These are phyloP conservation scores for Pyrenula aspistea DNA, from an alignment of 495 filamentous ascomycete species.

Conservation along the genomic window DNA sequence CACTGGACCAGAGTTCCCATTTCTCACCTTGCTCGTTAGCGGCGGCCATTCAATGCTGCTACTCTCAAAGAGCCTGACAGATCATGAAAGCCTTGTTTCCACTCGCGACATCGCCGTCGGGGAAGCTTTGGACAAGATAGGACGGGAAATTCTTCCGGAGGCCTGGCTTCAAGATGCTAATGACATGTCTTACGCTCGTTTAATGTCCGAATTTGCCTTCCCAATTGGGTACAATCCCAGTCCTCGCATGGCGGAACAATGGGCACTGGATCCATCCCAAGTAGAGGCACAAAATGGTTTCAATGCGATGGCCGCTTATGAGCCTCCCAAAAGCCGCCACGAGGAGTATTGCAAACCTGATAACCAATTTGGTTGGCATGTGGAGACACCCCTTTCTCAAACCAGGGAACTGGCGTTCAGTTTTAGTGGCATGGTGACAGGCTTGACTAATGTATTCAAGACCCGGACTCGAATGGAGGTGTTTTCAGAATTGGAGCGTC, in stretches of 20 bases:
- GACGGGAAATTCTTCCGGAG: constrained; percentile 56
- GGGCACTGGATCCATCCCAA: constrained; percentile 1
- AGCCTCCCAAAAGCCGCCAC: constrained; percentile 35
- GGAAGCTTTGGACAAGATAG: constrained; percentile 74
- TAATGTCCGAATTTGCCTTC: constrained; percentile 63
- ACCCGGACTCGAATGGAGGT: constrained; percentile 9
- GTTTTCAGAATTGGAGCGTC: constrained; percentile 36
- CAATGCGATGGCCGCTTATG: constrained; percentile 39
- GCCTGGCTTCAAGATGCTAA: constrained; percentile 25
- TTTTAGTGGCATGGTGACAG: constrained; percentile 51
- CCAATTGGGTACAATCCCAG: constrained; percentile 11
- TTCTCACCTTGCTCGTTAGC: constrained; percentile 79
- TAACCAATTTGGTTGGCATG: constrained; percentile 40
- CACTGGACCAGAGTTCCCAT: constrained; percentile 51
- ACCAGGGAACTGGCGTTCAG: constrained; percentile 43
- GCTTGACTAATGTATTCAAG: constrained; percentile 33
- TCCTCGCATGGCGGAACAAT: constrained; percentile 1
- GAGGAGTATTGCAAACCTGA: constrained; percentile 34
- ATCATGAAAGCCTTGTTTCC: constrained; percentile 60
- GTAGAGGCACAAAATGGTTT: constrained; percentile 53
- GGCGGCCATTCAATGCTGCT: constrained; percentile 87
- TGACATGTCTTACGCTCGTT: constrained; percentile 64
- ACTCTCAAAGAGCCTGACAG: constrained; percentile 48
- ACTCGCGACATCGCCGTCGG: constrained; percentile 70
- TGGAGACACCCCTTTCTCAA: constrained; percentile 42